phyloP scores from a whole-genome alignment of 345 rosid species.

The Erodium maritimum region DNA sequence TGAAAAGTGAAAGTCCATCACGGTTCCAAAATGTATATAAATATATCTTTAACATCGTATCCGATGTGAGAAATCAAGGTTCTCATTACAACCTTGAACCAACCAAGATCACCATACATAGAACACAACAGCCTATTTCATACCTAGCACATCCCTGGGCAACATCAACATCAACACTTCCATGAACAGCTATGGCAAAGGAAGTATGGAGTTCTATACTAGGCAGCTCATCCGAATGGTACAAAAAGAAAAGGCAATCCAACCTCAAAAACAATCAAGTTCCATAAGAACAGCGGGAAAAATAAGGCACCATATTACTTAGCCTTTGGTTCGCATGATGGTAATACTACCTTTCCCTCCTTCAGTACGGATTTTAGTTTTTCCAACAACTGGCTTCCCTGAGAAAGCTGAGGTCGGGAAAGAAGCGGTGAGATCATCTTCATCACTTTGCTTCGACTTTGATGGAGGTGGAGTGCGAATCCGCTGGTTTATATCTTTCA shows the following conservation, averaged over 20 bases:
- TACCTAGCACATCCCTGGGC: background rate
- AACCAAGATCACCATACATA: too few species aligned
- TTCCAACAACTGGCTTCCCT: constrained; percentile 96
- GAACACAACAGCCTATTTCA: background rate
- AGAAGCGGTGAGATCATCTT: constrained; percentile 44
- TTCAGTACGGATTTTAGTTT: constrained; percentile 91
- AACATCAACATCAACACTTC: too few species aligned
- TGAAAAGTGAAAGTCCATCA: too few species aligned
- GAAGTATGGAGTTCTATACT: background rate
- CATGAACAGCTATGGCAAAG: background rate
- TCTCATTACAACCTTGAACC: background rate
- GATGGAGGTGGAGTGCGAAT: constrained; percentile 57
- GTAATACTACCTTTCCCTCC: constrained; percentile 99
- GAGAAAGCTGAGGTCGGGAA: constrained; percentile 94
- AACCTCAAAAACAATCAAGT: background rate
- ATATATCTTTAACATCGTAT: too few species aligned
- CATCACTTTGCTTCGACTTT: constrained; percentile 37
- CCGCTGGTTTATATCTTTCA: constrained; percentile 88
- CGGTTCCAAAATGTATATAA: background rate
- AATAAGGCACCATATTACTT: background rate
- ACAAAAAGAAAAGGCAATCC: background rate
- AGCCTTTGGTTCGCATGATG: constrained; percentile 58
- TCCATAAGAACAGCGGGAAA: background rate
- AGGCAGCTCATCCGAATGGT: too few species aligned
- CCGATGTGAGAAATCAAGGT: background rate